A percentile compares a stretch with the other conserved stretches of the same genome.
Evolutionary conservation across 2,329 filamentous ascomycete species (phyloP).

Genomic region (Fusarium napiforme): DNA sequence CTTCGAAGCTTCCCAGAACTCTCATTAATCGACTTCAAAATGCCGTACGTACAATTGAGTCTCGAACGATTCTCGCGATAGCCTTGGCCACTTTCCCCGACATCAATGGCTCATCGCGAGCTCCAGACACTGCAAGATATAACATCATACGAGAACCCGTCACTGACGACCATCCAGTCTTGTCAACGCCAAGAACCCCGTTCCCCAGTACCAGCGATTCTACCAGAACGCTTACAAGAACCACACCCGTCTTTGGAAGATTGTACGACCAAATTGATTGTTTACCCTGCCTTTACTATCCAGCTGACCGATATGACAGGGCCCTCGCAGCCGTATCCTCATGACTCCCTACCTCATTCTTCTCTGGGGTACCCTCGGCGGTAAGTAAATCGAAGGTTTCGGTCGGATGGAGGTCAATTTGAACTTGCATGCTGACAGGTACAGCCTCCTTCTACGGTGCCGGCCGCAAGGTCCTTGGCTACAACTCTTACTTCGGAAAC

Average conservation of each 20-base stretch:
- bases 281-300: constrained; percentile 10
- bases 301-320: constrained; percentile 55
- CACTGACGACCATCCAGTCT: constrained; percentile 56
- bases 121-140: constrained; percentile 16
- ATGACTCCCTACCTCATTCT: constrained; percentile 75
- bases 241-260: constrained; percentile 79
- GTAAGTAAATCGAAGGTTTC: constrained; percentile 57
- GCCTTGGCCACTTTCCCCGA: constrained; percentile 17
- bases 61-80: constrained; percentile 16
- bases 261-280: constrained; percentile 65
- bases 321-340: constrained; percentile 71
- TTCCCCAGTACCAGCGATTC: constrained; percentile 77
- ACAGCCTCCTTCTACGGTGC: constrained; percentile 75
- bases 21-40: constrained; percentile 49
- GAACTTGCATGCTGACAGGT: constrained; percentile 25
- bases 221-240: constrained; percentile 79
- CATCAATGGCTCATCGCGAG: constrained; percentile 42
- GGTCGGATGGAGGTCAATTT: background rate
- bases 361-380: constrained; percentile 70
- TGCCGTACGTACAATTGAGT: constrained; percentile 53
- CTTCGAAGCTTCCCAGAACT: constrained; percentile 37
- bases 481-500: constrained; percentile 81
- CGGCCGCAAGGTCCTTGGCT: constrained; percentile 76
- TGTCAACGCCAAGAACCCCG: constrained; percentile 79
- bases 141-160: constrained; percentile 44